Base-by-base conservation (phyloP, 331 rosid species). In the Stylosanthes scabra region DNA sequence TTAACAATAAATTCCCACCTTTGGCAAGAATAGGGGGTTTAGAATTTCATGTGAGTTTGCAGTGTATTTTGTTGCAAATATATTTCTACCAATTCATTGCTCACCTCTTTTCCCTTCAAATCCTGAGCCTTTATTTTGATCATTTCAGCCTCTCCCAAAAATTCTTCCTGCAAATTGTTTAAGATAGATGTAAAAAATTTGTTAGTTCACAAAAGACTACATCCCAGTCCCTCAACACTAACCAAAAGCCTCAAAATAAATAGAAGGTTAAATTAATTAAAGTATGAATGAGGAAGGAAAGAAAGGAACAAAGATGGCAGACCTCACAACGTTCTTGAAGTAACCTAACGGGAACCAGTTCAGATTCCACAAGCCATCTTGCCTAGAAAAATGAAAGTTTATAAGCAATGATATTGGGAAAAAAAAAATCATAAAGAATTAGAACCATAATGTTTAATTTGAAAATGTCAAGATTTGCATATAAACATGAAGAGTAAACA, bases 311-410 rank as follows among this genome's bases (percentile, higher is more conserved):
- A 37, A 51, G 31, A 67, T 55, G 52, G 44, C 77, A 66, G 75
- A 94, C 99, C 99, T 94, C 99, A 60, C 97, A 94, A 40, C 99
- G 99, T 81, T 94, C 99, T 62, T 94, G 99, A 52, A 94, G 87
- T 67, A 94, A 88, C 83, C 96, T 87, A 80, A 91, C 71, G 11
- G 97, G 95, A 79, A 94, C 97, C 75, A 94, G 64, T 47, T 77
- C 81, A 72, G 87, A 91, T 67, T 94, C 99, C 77, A 88, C 97
- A 79, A 94, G 85, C 99, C 99, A 94, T 86, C 89, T 88, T 56
- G 97, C 99, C 99, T 94, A 69, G 7, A 77, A 70, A 59, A 54
- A 77, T 41, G 11, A 59, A 74, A 80, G 27, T 2, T 40, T 57
- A 63, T 59, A 73, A 70, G 68, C 47, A 51, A 68, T 44, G 9